Conservation (phyloP, 1,284 basidiomycete species). For the Sporisorium graminicola region DNA sequence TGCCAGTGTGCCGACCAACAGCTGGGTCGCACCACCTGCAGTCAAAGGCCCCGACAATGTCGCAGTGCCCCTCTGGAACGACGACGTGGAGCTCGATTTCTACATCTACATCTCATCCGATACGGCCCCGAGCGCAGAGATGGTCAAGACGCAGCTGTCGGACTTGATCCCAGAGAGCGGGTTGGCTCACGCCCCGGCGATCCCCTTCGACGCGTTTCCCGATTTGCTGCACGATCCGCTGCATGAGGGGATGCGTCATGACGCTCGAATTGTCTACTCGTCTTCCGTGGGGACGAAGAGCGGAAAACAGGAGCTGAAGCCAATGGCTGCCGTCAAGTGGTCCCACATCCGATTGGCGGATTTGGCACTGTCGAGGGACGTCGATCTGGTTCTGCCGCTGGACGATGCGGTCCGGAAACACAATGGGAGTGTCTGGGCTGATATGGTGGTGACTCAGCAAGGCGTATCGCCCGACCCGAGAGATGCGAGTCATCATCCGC, state of each 20-base stretch:
- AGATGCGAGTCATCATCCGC: constrained; percentile 71
- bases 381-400: constrained; percentile 40
- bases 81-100: constrained; percentile 39
- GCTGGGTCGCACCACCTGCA: neutral
- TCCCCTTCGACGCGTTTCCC: constrained; percentile 40
- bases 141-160: constrained; percentile 48
- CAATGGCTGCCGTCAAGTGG: constrained; percentile 55
- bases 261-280: constrained; percentile 1
- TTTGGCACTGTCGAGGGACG: constrained; percentile 22
- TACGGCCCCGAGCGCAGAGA: constrained; percentile 17
- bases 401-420: constrained; percentile 27
- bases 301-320: neutral
- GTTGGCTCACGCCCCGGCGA: constrained; percentile 11
- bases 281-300: neutral
- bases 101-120: constrained; percentile 52
- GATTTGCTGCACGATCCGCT: constrained; percentile 40
- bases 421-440: constrained; percentile 76
- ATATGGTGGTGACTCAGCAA: constrained; percentile 82
- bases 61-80: constrained; percentile 40
- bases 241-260: neutral
- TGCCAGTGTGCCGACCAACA: neutral
- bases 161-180: constrained; percentile 37
- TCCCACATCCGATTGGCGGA: constrained; percentile 41
- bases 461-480: constrained; percentile 77
- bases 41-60: constrained; percentile 34